These are phyloP conservation scores for Hericium rajendrae DNA, from an alignment of 768 basidiomycete genomes.

Conservation along the genomic window DNA sequence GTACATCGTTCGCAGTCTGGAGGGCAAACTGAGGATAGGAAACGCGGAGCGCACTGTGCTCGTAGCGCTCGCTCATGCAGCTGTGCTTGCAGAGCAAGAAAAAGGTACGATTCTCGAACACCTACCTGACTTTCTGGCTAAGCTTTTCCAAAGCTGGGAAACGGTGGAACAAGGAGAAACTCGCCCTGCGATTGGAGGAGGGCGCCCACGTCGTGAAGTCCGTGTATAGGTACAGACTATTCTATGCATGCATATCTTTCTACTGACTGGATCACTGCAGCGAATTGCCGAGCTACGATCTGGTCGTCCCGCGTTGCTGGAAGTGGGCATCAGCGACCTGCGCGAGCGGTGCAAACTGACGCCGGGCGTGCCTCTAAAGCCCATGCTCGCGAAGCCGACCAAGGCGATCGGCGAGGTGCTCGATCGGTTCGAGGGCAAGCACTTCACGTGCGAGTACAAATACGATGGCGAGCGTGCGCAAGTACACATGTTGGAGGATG, in stretches of 20 bases:
- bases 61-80: slow-evolving; percentile 88
- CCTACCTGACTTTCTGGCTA: background rate
- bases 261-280: slow-evolving; percentile 32
- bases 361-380: slow-evolving; percentile 93
- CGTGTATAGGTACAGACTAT: slow-evolving; percentile 70
- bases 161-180: slow-evolving; percentile 65
- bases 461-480: slow-evolving; percentile 98
- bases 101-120: slow-evolving; percentile 26
- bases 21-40: slow-evolving; percentile 95
- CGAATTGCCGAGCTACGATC: slow-evolving; percentile 88
- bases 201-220: slow-evolving; percentile 72
- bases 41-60: slow-evolving; percentile 95
- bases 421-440: slow-evolving; percentile 91
- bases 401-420: slow-evolving; percentile 98
- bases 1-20: slow-evolving; percentile 89
- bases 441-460: slow-evolving; percentile 98
- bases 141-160: slow-evolving; percentile 43
- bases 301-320: slow-evolving; percentile 81
- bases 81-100: slow-evolving; percentile 74
- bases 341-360: slow-evolving; percentile 78
- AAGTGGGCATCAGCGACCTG: slow-evolving; percentile 63
- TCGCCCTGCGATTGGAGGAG: slow-evolving; percentile 65
- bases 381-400: slow-evolving; percentile 98
- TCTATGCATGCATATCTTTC: no score
- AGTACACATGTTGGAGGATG: slow-evolving; percentile 77